Conservation (phyloP, 768 basidiomycete species). For the Pleurotus salmoneostramineus region DNA sequence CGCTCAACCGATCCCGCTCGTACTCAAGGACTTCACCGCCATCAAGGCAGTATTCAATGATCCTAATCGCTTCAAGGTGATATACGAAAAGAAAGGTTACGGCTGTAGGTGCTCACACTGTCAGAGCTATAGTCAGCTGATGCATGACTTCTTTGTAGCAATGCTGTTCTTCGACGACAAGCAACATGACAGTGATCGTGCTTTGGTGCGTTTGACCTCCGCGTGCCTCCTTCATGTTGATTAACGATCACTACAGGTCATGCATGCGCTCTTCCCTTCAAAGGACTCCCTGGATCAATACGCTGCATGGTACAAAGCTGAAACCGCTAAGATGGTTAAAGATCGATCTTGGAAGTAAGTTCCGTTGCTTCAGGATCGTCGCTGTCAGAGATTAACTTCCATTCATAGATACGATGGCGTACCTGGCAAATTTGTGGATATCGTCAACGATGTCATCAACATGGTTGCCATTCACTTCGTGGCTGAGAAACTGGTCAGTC, state of each 20-base stretch:
- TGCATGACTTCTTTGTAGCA: slow-evolving; percentile 2
- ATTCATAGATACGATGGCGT: slow-evolving; percentile 22
- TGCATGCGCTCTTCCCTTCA: slow-evolving; percentile 33
- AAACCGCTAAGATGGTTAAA: slow-evolving; percentile 23
- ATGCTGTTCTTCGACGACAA: slow-evolving; percentile 34
- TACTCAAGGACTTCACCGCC: slow-evolving; percentile 27
- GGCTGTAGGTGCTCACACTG: slow-evolving; percentile 18
- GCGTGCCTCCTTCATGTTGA: background rate
- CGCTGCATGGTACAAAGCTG: slow-evolving; percentile 23
- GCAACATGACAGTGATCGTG: slow-evolving; percentile 4
- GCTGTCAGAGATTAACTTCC: background rate
- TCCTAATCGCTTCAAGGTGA: slow-evolving; percentile 27
- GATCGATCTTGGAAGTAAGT: slow-evolving; percentile 16
- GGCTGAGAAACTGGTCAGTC: slow-evolving; percentile 31
- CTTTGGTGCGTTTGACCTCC: slow-evolving; percentile 15
- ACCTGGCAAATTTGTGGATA: slow-evolving; percentile 36
- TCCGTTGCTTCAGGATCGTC: background rate
- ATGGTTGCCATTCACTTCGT: slow-evolving; percentile 36
- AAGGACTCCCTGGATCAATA: slow-evolving; percentile 22
- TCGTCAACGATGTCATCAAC: slow-evolving; percentile 47
- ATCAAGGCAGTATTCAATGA: slow-evolving; percentile 32
- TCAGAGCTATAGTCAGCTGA: background rate
- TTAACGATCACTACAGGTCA: slow-evolving; percentile 8
- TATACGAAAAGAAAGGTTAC: slow-evolving; percentile 34
- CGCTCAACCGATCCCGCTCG: slow-evolving; percentile 15